Conservation (phyloP, 805 yeast genomes). For the Kodamaea kaohsiungensis region DNA sequence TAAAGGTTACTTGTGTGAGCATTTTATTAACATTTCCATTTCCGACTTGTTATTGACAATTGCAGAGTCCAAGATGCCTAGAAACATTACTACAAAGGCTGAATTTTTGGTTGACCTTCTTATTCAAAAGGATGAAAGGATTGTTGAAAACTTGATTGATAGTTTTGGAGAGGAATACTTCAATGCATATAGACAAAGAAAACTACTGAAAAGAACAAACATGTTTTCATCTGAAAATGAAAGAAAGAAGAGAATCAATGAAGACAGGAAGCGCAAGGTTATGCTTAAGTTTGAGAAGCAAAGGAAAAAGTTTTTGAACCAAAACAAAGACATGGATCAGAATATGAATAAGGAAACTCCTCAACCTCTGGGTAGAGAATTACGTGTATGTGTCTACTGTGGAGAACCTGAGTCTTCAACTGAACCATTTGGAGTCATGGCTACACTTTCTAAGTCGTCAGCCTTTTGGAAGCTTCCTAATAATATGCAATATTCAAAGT, state of each 20-base stretch:
- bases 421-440: slow-evolving; percentile 61
- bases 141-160: slow-evolving; percentile 52
- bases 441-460: slow-evolving; percentile 47
- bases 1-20: slow-evolving; percentile 37
- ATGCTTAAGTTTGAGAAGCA: slow-evolving; percentile 62
- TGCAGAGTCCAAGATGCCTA: slow-evolving; percentile 51
- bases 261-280: slow-evolving; percentile 60
- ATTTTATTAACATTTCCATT: slow-evolving; percentile 55
- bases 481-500: slow-evolving; percentile 15
- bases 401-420: slow-evolving; percentile 26
- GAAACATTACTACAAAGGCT: slow-evolving; percentile 53
- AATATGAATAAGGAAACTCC: slow-evolving; percentile 11
- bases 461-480: slow-evolving; percentile 50
- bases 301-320: slow-evolving; percentile 43
- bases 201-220: slow-evolving; percentile 19
- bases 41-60: slow-evolving; percentile 56
- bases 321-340: slow-evolving; percentile 30
- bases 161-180: slow-evolving; percentile 61
- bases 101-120: slow-evolving; percentile 54
- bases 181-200: slow-evolving; percentile 48
- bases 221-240: slow-evolving; percentile 55
- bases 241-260: slow-evolving; percentile 56
- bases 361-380: slow-evolving; percentile 3
- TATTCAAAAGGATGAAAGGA: slow-evolving; percentile 47
- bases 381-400: slow-evolving; percentile 23